phyloP scores from a whole-genome alignment of 495 filamentous ascomycete species.

The Parathielavia hyrcaniae region DNA sequence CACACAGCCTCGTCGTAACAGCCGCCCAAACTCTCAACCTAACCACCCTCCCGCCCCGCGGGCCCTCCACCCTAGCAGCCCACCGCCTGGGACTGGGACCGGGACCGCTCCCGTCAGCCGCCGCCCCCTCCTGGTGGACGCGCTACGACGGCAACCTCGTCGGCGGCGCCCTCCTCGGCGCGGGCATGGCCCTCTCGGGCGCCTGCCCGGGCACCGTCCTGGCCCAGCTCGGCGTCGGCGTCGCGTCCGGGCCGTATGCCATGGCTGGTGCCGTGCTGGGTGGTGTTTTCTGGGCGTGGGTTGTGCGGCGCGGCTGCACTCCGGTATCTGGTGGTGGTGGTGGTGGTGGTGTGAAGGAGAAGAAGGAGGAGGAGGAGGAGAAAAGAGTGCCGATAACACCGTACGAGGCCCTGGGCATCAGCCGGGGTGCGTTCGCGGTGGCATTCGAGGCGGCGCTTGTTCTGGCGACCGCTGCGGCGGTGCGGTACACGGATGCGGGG shows the following conservation, averaged over 20 bases:
- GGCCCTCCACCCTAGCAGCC: conserved; percentile 35
- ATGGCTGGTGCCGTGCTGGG: conserved; percentile 41
- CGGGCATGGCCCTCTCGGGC: conserved; percentile 51
- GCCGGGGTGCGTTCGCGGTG: conserved; percentile 20
- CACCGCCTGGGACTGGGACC: no score
- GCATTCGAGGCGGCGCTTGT: conserved; percentile 31
- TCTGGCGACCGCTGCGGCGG: conserved; percentile 26
- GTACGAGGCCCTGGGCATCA: conserved; percentile 27
- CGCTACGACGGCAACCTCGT: conserved; percentile 51
- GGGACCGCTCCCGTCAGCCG: no score
- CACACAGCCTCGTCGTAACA: conserved; percentile 31
- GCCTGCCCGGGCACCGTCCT: conserved; percentile 53
- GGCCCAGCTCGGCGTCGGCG: conserved; percentile 46
- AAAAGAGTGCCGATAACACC: not conserved
- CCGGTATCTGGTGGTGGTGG: not conserved
- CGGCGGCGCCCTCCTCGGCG: conserved; percentile 49
- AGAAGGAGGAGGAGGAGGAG: not conserved
- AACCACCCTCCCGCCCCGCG: conserved; percentile 31
- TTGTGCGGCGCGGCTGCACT: conserved; percentile 17
- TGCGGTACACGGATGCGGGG: conserved; percentile 21
- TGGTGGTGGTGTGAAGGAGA: conserved; percentile 10
- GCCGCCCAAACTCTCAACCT: conserved; percentile 30
- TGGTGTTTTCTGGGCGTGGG: conserved; percentile 37
- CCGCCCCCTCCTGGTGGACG: conserved; percentile 27
- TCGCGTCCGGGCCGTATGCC: conserved; percentile 40